phyloP scores from a whole-genome alignment of 2,329 filamentous ascomycete genomes.

The Penicillium sp. region DNA sequence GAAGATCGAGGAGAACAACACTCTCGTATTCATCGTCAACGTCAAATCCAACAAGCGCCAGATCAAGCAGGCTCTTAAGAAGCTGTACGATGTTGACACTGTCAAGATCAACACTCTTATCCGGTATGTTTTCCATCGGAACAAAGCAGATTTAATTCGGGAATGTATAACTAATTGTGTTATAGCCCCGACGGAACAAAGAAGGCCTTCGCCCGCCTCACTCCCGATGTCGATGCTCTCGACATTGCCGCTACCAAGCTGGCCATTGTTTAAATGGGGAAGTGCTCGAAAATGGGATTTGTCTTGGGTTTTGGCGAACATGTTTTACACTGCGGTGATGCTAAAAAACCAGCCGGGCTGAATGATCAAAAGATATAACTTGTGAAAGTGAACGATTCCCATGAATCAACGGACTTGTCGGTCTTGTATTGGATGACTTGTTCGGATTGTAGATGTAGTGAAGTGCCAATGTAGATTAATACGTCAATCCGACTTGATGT shows the following conservation, averaged over 20 bases:
- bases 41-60: constrained; percentile 99
- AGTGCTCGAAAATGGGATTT: constrained; percentile 32
- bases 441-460: not conserved
- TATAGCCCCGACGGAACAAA: constrained; percentile 87
- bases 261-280: constrained; percentile 74
- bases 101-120: constrained; percentile 99
- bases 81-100: constrained; percentile 96
- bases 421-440: constrained; percentile 12
- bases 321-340: constrained; percentile 42
- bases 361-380: constrained; percentile 38
- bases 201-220: constrained; percentile 97
- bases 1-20: constrained; percentile 99
- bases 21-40: constrained; percentile 94
- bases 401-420: constrained; percentile 11
- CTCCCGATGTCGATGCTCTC: constrained; percentile 93
- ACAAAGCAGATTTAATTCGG: not conserved
- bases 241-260: constrained; percentile 99
- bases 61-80: constrained; percentile 98
- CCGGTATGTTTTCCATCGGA: constrained; percentile 56
- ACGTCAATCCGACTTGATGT: not conserved
- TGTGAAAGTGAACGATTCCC: constrained; percentile 19
- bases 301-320: constrained; percentile 46
- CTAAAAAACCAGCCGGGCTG: constrained; percentile 40
- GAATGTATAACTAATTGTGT: constrained; percentile 14
- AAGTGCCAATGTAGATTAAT: not conserved